These are phyloP conservation scores for Linnemannia elongata DNA, from an alignment of 192 early-diverging fungal genomes.

Conservation along the genomic window DNA sequence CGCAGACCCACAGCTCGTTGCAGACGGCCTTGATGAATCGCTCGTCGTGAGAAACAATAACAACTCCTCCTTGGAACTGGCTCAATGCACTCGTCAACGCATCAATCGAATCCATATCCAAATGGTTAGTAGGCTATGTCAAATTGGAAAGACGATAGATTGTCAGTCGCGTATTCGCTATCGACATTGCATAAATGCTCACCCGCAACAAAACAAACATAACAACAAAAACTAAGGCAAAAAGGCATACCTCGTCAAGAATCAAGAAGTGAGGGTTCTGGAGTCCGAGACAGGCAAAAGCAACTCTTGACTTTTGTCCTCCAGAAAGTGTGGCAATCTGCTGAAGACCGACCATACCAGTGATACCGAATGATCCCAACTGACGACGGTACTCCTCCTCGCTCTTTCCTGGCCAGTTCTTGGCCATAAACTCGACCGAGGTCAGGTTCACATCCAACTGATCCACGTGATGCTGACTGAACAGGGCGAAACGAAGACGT, in stretches of 20 bases:
- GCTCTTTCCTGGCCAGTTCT: conserved; percentile 88
- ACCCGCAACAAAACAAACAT: conserved; percentile 60
- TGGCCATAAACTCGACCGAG: conserved; percentile 90
- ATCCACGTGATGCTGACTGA: conserved; percentile 98
- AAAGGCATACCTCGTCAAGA: conserved; percentile 86
- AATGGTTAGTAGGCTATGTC: conserved; percentile 87
- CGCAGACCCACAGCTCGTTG: conserved; percentile 95
- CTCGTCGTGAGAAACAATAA: conserved; percentile 98
- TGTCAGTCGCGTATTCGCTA: background rate
- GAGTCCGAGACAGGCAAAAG: conserved; percentile 96
- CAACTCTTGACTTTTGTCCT: conserved; percentile 97
- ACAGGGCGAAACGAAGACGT: conserved; percentile 92
- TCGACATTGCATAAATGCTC: conserved; percentile 66
- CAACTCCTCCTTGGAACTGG: conserved; percentile 93
- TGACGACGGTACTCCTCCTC: conserved; percentile 98
- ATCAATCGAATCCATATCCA: conserved; percentile 95
- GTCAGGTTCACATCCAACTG: conserved; percentile 90
- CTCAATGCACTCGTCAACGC: conserved; percentile 89
- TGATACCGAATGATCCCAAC: conserved; percentile 95
- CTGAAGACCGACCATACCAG: conserved; percentile 96
- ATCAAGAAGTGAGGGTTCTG: conserved; percentile 93
- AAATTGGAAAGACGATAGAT: conserved; percentile 44
- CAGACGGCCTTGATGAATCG: conserved; percentile 92
- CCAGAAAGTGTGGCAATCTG: conserved; percentile 95
- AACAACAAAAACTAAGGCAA: conserved; percentile 42